These are phyloP conservation scores for Talaromyces verruculosus DNA, from an alignment of 2,329 filamentous ascomycete genomes.

Conservation along the genomic window DNA sequence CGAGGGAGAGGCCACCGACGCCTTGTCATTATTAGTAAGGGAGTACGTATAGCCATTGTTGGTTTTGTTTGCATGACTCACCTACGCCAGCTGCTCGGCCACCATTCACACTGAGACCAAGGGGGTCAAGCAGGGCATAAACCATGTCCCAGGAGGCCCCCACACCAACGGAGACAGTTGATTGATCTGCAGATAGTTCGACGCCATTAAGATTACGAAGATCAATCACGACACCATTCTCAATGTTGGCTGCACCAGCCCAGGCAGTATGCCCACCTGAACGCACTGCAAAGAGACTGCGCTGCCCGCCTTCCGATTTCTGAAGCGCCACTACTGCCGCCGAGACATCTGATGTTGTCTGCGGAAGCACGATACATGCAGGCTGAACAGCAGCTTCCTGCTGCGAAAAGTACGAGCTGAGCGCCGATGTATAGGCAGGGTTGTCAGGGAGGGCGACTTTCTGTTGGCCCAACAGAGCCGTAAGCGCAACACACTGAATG, in stretches of 20 bases:
- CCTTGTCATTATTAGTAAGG: constrained; percentile 1
- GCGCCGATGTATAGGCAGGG: constrained; percentile 9
- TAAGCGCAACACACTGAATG: background rate
- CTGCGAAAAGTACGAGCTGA: constrained; percentile 11
- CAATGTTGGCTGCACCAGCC: constrained; percentile 43
- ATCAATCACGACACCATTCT: constrained; percentile 46
- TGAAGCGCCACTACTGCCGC: constrained; percentile 6
- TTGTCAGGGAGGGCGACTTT: constrained; percentile 7
- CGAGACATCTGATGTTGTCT: constrained; percentile 16
- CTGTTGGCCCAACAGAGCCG: constrained; percentile 7
- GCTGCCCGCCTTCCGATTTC: background rate
- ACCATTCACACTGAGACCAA: constrained; percentile 4
- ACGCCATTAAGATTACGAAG: constrained; percentile 26
- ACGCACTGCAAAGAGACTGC: constrained; percentile 36
- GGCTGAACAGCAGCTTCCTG: constrained; percentile 12
- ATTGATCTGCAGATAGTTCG: background rate
- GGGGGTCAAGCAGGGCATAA: constrained; percentile 8
- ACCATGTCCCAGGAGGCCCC: constrained; percentile 15
- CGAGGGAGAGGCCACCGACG: constrained; percentile 13
- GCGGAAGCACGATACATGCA: constrained; percentile 17
- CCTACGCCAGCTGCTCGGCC: constrained; percentile 8
- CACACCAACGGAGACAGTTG: constrained; percentile 10
- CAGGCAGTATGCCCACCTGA: constrained; percentile 47
- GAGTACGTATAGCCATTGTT: no score
- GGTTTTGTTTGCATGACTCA: background rate